Conservation (phyloP, 129 eudicot species). For the Silybum marianum region DNA sequence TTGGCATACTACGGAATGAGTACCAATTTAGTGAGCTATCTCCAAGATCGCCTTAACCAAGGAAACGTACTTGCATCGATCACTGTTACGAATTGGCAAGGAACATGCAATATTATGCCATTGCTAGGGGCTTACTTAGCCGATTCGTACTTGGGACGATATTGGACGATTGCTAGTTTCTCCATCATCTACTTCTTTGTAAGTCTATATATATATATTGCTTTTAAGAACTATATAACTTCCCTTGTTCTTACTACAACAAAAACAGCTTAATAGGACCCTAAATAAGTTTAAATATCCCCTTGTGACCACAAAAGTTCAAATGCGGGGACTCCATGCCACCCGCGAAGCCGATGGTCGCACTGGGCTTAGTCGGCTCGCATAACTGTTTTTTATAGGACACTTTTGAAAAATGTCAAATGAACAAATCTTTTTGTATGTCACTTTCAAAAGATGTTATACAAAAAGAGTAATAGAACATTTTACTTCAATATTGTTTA, state of each 20-base stretch:
- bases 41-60: constrained; percentile 47
- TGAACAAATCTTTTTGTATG: neutral
- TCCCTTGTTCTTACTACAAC: neutral
- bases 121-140: constrained; percentile 85
- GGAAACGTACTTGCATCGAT: constrained; percentile 66
- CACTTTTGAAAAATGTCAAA: neutral
- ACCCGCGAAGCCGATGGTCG: too few species aligned
- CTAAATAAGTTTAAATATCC: neutral
- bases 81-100: constrained; percentile 79
- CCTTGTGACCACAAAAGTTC: too few species aligned
- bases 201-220: constrained; percentile 41
- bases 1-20: constrained; percentile 94
- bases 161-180: constrained; percentile 75
- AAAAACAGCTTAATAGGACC: neutral
- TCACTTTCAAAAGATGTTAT: neutral
- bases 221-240: neutral
- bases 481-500: neutral
- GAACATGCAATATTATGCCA: constrained; percentile 83
- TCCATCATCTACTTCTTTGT: constrained; percentile 66
- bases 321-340: too few species aligned
- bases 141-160: constrained; percentile 86
- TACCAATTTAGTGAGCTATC: constrained; percentile 82
- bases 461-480: neutral
- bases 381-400: neutral
- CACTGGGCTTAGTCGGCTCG: neutral